These are phyloP conservation scores for Akanthomyces muscarius DNA, from an alignment of 2,329 filamentous ascomycete species.

Conservation along the genomic window DNA sequence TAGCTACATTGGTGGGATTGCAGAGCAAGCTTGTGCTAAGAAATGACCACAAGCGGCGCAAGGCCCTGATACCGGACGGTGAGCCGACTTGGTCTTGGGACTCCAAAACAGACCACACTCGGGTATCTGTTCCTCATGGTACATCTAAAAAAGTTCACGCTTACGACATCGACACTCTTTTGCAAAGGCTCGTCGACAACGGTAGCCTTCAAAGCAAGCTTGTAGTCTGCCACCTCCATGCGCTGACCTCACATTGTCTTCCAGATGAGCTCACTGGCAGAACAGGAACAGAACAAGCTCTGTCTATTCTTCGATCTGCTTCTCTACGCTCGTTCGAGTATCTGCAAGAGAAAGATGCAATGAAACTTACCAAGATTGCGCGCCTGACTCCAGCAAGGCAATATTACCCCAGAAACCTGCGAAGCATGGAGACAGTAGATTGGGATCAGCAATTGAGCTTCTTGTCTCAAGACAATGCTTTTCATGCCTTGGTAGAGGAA, in stretches of 20 bases:
- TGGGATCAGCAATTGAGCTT: not conserved
- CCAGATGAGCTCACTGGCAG: slow-evolving; percentile 43
- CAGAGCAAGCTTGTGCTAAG: not conserved
- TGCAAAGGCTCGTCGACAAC: slow-evolving; percentile 39
- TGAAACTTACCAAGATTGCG: not conserved
- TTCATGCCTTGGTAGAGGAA: not conserved
- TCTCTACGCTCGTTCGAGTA: slow-evolving; percentile 39
- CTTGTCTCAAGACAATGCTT: slow-evolving; percentile 1
- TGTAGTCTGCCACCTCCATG: slow-evolving; percentile 47
- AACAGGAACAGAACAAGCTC: slow-evolving; percentile 52
- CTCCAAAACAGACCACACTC: not conserved
- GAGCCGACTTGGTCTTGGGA: not conserved
- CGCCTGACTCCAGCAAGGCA: not conserved
- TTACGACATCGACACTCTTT: not conserved
- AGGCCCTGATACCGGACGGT: slow-evolving; percentile 6
- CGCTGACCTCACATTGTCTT: slow-evolving; percentile 46
- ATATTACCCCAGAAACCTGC: not conserved
- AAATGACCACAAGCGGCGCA: not conserved
- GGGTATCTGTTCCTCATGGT: not conserved
- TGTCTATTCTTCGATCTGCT: slow-evolving; percentile 44
- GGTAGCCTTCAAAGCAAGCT: slow-evolving; percentile 50
- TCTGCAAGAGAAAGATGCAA: not conserved
- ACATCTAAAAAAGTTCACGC: not conserved
- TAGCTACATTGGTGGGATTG: slow-evolving; percentile 2
- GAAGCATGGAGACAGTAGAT: not conserved